Conservation (phyloP, 1,284 basidiomycete species). For the Inonotus hispidus region DNA sequence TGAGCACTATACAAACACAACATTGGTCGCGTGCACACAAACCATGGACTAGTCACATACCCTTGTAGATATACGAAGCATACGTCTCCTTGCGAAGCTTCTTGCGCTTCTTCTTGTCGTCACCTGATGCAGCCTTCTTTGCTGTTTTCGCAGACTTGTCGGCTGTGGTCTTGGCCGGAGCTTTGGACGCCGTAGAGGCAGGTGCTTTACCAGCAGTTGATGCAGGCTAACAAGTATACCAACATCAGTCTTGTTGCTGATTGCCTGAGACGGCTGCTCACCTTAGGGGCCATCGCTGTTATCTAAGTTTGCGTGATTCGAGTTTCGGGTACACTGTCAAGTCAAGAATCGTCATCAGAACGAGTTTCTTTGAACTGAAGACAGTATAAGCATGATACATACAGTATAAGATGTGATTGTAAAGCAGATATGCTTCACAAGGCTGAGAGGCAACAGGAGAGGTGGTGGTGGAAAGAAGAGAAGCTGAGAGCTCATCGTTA, state of each 20-base stretch:
- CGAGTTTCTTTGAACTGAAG: background rate
- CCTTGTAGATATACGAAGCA: constrained; percentile 69
- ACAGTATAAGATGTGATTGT: constrained; percentile 7
- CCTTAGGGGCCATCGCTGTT: constrained; percentile 21
- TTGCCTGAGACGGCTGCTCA: constrained; percentile 1
- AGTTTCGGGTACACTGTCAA: background rate
- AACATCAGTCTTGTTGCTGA: background rate
- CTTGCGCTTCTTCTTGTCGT: constrained; percentile 55
- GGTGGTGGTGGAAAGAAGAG: constrained; percentile 10
- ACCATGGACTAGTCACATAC: constrained; percentile 27
- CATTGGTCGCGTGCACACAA: background rate
- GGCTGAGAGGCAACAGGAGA: background rate
- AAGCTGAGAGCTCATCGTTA: constrained; percentile 2
- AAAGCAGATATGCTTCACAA: constrained; percentile 7
- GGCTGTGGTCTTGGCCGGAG: constrained; percentile 40
- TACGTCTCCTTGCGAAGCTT: constrained; percentile 63
- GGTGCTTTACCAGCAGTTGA: constrained; percentile 47
- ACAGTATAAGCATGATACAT: background rate
- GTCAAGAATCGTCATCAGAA: constrained; percentile 1
- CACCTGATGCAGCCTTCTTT: constrained; percentile 36
- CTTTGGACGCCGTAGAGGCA: constrained; percentile 50
- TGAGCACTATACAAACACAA: constrained; percentile 40
- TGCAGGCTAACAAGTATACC: constrained; percentile 33
- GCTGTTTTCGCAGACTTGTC: constrained; percentile 48
- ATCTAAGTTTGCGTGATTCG: background rate